Percentiles rank a stretch among this genome's conserved stretches.
phyloP scores from a whole-genome alignment of 2,329 filamentous ascomycete genomes.

The Raffaelea arxii region DNA sequence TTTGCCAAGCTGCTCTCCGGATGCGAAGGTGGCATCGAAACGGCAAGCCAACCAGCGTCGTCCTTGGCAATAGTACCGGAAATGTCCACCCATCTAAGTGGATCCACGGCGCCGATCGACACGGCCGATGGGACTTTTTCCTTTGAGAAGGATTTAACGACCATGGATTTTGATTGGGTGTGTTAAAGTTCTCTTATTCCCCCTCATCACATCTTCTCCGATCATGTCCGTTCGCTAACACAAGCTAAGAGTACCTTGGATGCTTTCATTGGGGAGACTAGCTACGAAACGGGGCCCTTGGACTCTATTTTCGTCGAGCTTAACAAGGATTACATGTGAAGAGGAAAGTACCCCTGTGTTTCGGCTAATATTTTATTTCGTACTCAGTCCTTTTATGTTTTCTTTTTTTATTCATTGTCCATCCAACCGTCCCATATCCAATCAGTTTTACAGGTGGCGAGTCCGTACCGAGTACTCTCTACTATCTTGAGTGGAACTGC shows the following conservation, averaged over 20 bases:
- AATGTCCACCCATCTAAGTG: not conserved
- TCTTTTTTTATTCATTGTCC: too few species aligned
- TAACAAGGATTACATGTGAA: not conserved
- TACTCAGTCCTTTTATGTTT: too few species aligned
- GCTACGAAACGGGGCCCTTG: not conserved
- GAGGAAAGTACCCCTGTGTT: too few species aligned
- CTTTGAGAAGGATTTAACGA: not conserved
- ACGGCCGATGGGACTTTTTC: not conserved
- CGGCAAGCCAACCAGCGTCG: not conserved
- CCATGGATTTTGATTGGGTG: conserved; percentile 1
- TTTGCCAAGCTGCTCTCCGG: not conserved
- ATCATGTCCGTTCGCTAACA: not conserved
- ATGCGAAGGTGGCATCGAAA: not conserved
- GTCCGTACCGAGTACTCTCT: too few species aligned
- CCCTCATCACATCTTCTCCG: not conserved
- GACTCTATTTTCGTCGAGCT: not conserved
- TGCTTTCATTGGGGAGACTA: not conserved
- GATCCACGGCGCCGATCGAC: not conserved
- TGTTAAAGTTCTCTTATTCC: not conserved
- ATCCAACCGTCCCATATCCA: too few species aligned
- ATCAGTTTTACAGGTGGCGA: too few species aligned
- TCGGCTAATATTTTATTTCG: too few species aligned
- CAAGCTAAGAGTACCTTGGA: not conserved
- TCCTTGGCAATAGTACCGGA: not conserved
- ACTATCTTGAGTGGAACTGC: too few species aligned